Conservation (phyloP, 345 rosid species). For the Trapa incisa region DNA sequence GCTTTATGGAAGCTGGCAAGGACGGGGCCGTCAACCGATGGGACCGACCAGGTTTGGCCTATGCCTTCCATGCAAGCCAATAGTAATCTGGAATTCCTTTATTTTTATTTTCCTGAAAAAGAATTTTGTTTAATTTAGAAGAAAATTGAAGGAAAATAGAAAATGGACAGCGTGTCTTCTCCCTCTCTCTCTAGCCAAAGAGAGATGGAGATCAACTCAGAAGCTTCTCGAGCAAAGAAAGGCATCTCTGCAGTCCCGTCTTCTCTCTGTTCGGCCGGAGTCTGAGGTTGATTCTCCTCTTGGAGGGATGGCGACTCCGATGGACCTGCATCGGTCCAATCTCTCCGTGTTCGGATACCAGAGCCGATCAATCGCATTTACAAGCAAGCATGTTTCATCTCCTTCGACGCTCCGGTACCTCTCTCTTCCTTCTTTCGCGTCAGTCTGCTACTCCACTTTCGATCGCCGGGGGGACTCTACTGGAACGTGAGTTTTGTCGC, state of each 20-base stretch:
- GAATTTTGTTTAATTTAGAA: not conserved
- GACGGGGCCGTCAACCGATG: not conserved
- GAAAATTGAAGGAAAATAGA: not conserved
- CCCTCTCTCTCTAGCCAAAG: not conserved
- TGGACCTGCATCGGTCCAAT: slow-evolving; percentile 88
- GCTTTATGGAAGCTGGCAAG: not conserved
- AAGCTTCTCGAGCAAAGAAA: slow-evolving; percentile 2
- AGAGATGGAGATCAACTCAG: not conserved
- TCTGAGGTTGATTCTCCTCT: not conserved
- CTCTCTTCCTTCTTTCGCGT: not conserved
- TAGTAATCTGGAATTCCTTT: not conserved
- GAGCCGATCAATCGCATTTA: slow-evolving; percentile 95
- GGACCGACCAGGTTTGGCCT: not conserved
- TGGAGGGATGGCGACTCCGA: slow-evolving; percentile 22
- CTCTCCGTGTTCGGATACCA: slow-evolving; percentile 97
- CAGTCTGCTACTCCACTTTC: not conserved
- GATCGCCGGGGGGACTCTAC: not conserved
- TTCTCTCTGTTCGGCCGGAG: not conserved
- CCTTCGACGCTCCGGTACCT: slow-evolving; percentile 81
- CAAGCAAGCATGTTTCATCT: slow-evolving; percentile 93
- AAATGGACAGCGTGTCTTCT: not conserved
- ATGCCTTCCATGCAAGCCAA: not conserved
- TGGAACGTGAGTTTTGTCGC: not conserved
- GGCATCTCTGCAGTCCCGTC: not conserved
- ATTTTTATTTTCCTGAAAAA: not conserved